Evolutionary conservation across 2,329 filamentous ascomycete species (phyloP).

Genomic region (Fusarium chaquense): DNA sequence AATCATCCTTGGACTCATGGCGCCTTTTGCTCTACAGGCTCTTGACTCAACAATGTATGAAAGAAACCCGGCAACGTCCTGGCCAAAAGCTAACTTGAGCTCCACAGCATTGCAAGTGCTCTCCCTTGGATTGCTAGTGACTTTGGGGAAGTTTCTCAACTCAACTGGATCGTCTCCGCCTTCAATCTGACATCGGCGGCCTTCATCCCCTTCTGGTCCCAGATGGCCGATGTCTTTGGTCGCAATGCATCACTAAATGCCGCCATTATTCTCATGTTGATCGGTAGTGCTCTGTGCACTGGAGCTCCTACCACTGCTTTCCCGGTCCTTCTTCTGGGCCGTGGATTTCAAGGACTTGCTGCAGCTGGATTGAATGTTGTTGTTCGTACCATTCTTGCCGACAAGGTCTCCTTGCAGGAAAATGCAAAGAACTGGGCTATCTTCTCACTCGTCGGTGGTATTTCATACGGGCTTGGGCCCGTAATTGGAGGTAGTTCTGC

Average conservation of each 20-base stretch:
- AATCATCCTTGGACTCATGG: conserved; percentile 67
- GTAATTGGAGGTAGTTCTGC: conserved; percentile 64
- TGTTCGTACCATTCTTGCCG: conserved; percentile 72
- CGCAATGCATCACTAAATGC: conserved; percentile 69
- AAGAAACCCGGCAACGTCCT: background rate
- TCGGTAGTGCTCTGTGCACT: conserved; percentile 73
- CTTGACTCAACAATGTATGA: conserved; percentile 72
- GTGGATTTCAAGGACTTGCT: conserved; percentile 72
- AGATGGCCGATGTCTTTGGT: conserved; percentile 74
- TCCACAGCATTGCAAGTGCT: conserved; percentile 52
- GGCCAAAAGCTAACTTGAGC: conserved; percentile 11
- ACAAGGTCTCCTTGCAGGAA: conserved; percentile 71
- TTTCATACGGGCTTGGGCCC: conserved; percentile 71
- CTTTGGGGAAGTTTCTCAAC: conserved; percentile 69
- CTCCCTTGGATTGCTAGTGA: conserved; percentile 70
- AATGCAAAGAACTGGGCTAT: conserved; percentile 72
- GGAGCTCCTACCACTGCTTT: conserved; percentile 66
- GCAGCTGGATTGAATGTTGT: conserved; percentile 71
- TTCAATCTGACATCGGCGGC: conserved; percentile 76
- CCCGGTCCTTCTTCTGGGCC: conserved; percentile 70
- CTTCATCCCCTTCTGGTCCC: conserved; percentile 75
- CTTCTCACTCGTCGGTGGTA: conserved; percentile 70
- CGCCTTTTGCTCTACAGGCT: conserved; percentile 71
- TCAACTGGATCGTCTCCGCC: conserved; percentile 77
- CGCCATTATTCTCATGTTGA: conserved; percentile 66